These are phyloP conservation scores for Linnemannia hyalina DNA, from an alignment of 192 early-diverging fungal species.

Conservation along the genomic window DNA sequence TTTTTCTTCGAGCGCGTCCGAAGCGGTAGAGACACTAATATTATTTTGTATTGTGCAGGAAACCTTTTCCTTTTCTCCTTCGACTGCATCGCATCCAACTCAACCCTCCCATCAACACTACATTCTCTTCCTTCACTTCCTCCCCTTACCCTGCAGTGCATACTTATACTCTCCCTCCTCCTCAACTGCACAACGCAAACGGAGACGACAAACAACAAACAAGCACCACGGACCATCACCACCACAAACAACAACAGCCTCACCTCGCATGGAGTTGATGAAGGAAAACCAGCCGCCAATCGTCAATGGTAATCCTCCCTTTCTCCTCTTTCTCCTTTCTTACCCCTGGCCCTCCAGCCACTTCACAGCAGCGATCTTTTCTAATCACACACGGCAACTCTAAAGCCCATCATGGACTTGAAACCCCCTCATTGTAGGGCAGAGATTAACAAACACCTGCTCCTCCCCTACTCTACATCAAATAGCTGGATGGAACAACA, in stretches of 20 bases:
- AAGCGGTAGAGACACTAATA: too few species aligned
- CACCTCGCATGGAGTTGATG: slow-evolving; percentile 37
- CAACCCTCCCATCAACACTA: too few species aligned
- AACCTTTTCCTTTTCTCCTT: too few species aligned
- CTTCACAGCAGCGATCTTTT: neutral
- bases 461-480: neutral
- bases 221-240: neutral
- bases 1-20: too few species aligned
- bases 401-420: neutral
- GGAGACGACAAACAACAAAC: neutral
- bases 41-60: too few species aligned
- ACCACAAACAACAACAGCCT: neutral
- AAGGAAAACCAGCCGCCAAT: slow-evolving; percentile 38
- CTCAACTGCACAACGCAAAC: neutral
- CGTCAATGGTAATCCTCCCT: slow-evolving; percentile 13
- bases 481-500: slow-evolving; percentile 29
- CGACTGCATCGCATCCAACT: too few species aligned
- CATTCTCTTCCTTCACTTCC: too few species aligned
- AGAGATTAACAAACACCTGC: neutral
- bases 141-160: too few species aligned
- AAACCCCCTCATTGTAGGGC: neutral
- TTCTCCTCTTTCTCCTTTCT: neutral
- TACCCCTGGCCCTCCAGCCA: neutral
- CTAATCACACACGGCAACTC: neutral
- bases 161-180: neutral